Conservation (phyloP, 148 eudicot species). For the Diospyros kaki region DNA sequence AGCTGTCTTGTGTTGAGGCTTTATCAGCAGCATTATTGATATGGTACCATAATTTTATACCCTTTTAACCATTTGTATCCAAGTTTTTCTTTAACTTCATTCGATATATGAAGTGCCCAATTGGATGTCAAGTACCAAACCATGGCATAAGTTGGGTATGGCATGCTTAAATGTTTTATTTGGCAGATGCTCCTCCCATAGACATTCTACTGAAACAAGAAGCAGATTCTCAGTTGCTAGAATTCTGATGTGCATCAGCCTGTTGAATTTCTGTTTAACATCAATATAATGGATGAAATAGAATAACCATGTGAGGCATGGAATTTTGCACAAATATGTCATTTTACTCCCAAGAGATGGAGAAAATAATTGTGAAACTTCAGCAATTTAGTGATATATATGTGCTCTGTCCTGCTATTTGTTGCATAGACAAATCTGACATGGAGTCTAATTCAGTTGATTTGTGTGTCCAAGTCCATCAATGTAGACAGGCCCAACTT, state of each 20-base stretch:
- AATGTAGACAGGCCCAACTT: no score
- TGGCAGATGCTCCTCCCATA: no score
- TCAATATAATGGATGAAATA: no score
- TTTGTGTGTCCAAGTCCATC: background rate
- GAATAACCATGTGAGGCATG: background rate
- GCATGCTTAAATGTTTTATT: background rate
- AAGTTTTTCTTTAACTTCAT: no score
- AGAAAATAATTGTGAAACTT: background rate
- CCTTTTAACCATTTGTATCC: no score
- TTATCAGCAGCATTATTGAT: conserved; percentile 86
- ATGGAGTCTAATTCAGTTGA: background rate
- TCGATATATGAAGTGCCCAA: no score
- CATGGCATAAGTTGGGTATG: no score
- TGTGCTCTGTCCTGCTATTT: background rate
- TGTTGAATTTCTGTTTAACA: no score
- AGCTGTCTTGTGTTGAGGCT: conserved; percentile 97
- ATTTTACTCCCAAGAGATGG: background rate
- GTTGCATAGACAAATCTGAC: background rate
- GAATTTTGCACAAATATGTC: background rate
- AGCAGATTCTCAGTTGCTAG: background rate
- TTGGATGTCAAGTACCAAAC: no score
- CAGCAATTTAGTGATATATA: background rate
- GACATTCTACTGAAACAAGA: background rate
- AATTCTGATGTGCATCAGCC: no score
- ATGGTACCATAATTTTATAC: conserved; percentile 35